Evolutionary conservation across 208 protist species (phyloP).

Genomic region (Leishmania turanica): DNA sequence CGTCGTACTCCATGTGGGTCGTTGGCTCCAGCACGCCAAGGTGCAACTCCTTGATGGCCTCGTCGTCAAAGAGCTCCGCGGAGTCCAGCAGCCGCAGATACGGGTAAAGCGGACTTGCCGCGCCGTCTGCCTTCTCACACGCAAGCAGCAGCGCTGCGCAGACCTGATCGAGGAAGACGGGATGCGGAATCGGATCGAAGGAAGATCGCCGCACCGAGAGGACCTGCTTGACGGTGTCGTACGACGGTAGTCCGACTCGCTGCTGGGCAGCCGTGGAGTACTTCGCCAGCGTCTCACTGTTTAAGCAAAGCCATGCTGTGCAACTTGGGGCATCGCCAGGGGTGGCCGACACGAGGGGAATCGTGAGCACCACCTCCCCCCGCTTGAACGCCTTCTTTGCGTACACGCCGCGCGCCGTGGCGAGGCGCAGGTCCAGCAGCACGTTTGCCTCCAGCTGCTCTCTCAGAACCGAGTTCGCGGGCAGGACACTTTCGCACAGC

Average conservation of each 20-base stretch:
- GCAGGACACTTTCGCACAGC: slow-evolving; percentile 9
- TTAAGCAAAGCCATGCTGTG: slow-evolving; percentile 20
- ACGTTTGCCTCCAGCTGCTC: slow-evolving; percentile 37
- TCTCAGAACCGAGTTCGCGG: slow-evolving; percentile 8
- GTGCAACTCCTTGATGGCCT: slow-evolving; percentile 60
- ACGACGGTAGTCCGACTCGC: slow-evolving; percentile 39
- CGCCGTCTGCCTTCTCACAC: slow-evolving; percentile 48
- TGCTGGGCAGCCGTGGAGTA: slow-evolving; percentile 29
- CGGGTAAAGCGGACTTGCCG: slow-evolving; percentile 44
- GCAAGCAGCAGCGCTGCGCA: slow-evolving; percentile 60
- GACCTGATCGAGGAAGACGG: slow-evolving; percentile 70
- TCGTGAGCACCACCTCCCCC: slow-evolving; percentile 56
- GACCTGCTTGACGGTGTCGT: slow-evolving; percentile 31
- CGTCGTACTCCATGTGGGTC: slow-evolving; percentile 63
- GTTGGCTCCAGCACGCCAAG: slow-evolving; percentile 55
- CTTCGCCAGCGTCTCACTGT: slow-evolving; percentile 41
- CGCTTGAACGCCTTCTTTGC: slow-evolving; percentile 40
- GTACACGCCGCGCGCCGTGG: slow-evolving; percentile 55
- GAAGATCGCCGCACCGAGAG: slow-evolving; percentile 33
- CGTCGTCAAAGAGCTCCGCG: slow-evolving; percentile 53
- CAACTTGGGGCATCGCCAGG: background rate
- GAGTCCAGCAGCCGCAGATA: slow-evolving; percentile 45
- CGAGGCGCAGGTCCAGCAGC: slow-evolving; percentile 40
- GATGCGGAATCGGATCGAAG: slow-evolving; percentile 66
- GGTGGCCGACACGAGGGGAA: slow-evolving; percentile 37